Base-by-base conservation (phyloP, 2,329 filamentous ascomycete genomes). In the Cladosporium sp. region DNA sequence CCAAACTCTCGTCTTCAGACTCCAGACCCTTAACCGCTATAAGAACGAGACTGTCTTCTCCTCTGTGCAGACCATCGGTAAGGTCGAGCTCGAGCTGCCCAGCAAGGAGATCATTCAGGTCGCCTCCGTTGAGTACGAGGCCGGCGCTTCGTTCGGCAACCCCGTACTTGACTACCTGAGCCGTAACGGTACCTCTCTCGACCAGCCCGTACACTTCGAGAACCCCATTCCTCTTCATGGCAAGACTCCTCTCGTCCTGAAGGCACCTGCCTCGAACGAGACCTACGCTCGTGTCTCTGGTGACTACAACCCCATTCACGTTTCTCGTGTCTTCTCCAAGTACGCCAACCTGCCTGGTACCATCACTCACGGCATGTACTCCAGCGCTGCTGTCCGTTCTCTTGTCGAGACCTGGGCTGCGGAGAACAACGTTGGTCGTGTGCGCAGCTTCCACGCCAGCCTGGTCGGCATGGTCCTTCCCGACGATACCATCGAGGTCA, bases 281-380 rank as follows among this genome's bases (percentile, higher is more conserved):
- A 96, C 90, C 30, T 99, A 99, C 70, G 95, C 94, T 63, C 90
- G 92, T 65, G 94, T 99, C 17, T 99, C 95, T 54, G 94, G 94
- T 49, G 94, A 99, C 74, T 99, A 92, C 84, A 99, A 99, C 77
- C 94, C 94, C 22, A 99, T 99, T 63, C 94, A 99, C 81, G 94
- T 99, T 45, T 97, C 94, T 12, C 89, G 94, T 59, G 91, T 97
- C 58, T 99, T 99, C 78, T 90, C 94, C 34, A 91, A 86, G 77
- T 99, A 97, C 70, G 95, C 94, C 73, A 94, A 92, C 74, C 83
- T 99, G 15, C 92, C 92, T 1, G 95, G 94, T 51, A 99, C 94
- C 45, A 99, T 99, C 71, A 99, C 94, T 1, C 94, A 99, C 73
- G 94, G 94, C 73, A 99, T 99, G 94, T 99, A 97, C 82, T 95